Evolutionary conservation across 2,329 filamentous ascomycete species (phyloP).

Genomic region (Ascochyta clinopodiicola): DNA sequence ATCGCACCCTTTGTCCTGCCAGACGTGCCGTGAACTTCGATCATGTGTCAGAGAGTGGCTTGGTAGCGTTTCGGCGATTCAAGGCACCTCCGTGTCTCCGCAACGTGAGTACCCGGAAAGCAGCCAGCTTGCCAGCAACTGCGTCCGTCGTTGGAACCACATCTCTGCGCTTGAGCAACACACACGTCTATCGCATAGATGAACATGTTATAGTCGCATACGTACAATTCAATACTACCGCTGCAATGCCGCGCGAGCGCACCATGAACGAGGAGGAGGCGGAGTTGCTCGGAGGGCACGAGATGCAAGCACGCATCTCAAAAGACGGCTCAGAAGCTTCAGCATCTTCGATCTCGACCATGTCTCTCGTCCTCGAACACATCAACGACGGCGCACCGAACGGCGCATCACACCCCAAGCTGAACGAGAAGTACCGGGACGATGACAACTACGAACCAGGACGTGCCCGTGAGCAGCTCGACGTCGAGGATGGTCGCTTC

Average conservation of each 20-base stretch:
- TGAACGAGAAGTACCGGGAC: constrained; percentile 48
- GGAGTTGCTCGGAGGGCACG: constrained; percentile 51
- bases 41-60: constrained; percentile 35
- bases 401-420: constrained; percentile 35
- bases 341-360: constrained; percentile 79
- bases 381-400: constrained; percentile 64
- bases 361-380: constrained; percentile 80
- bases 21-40: constrained; percentile 14
- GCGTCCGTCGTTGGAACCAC: not conserved
- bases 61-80: constrained; percentile 38
- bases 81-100: constrained; percentile 41
- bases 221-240: not conserved
- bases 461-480: constrained; percentile 57
- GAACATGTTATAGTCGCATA: constrained; percentile 24
- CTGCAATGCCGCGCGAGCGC: constrained; percentile 45
- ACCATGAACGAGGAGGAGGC: constrained; percentile 53
- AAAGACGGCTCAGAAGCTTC: constrained; percentile 59
- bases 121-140: constrained; percentile 1
- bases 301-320: constrained; percentile 39
- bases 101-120: constrained; percentile 19
- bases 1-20: constrained; percentile 33
- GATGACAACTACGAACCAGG: constrained; percentile 50
- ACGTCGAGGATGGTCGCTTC: constrained; percentile 59
- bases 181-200: not conserved
- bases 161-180: not conserved